Percentiles rank a stretch among this genome's conserved stretches.
These are phyloP conservation scores for Epichloe brachyelytri DNA, from an alignment of 2,329 filamentous ascomycete genomes.

Conservation along the genomic window DNA sequence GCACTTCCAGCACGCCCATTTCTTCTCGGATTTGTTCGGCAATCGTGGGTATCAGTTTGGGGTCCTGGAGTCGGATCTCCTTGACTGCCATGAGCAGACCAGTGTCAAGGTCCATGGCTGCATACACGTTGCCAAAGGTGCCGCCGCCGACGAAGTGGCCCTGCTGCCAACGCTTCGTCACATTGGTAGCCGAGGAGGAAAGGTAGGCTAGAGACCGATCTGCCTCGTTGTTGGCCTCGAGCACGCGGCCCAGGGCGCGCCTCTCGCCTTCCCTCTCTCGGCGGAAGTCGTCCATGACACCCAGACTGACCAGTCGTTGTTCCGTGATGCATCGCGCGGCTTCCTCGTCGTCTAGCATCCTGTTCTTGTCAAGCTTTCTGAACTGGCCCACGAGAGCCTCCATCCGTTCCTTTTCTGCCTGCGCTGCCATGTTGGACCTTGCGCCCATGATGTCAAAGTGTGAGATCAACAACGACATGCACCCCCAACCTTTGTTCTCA, in stretches of 20 bases:
- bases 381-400: conserved; percentile 69
- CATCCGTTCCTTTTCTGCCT: conserved; percentile 80
- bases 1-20: conserved; percentile 88
- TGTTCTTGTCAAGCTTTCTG: conserved; percentile 65
- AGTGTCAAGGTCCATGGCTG: conserved; percentile 91
- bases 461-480: conserved; percentile 93
- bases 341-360: conserved; percentile 68
- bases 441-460: conserved; percentile 99
- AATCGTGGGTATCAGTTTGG: conserved; percentile 87
- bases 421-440: conserved; percentile 80
- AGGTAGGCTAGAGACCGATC: conserved; percentile 89
- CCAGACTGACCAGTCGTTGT: conserved; percentile 60
- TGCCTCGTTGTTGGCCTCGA: conserved; percentile 91
- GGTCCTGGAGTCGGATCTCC: conserved; percentile 93
- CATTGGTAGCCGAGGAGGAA: conserved; percentile 86
- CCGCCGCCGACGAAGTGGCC: conserved; percentile 96
- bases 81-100: conserved; percentile 97
- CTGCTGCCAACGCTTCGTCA: conserved; percentile 95
- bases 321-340: conserved; percentile 61
- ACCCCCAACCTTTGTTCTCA: conserved; percentile 83
- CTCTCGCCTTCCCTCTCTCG: conserved; percentile 73
- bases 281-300: conserved; percentile 64
- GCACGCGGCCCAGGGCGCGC: conserved; percentile 75
- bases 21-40: conserved; percentile 91
- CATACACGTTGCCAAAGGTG: conserved; percentile 95